These are phyloP conservation scores for Saccharum hybrid DNA, from an alignment of 202 grass and related monocot genomes.

Conservation along the genomic window DNA sequence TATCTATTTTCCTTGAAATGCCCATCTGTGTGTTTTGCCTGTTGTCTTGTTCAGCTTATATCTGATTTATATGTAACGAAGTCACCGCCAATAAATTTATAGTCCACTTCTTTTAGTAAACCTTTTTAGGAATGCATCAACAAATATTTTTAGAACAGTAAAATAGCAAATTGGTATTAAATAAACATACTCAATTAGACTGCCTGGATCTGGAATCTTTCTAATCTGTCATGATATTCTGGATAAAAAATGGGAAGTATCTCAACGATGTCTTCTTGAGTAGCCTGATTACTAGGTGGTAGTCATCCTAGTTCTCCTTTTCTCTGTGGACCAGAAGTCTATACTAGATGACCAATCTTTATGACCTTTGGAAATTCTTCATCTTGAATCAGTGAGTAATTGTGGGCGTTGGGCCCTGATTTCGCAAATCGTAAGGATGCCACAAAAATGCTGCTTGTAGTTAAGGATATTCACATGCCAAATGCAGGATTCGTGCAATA, in stretches of 20 bases:
- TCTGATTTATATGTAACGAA: neutral
- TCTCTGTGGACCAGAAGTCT: neutral
- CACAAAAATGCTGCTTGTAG: neutral
- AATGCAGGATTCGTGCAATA: neutral
- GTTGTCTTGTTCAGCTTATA: constrained; percentile 9
- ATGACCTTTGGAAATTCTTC: neutral
- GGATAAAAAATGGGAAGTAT: neutral
- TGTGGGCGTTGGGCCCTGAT: neutral
- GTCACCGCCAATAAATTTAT: neutral
- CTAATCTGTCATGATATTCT: neutral
- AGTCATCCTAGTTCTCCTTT: neutral
- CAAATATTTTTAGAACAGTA: constrained; percentile 1
- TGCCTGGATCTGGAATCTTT: constrained; percentile 10
- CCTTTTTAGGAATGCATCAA: neutral
- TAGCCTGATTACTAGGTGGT: neutral
- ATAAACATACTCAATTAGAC: neutral
- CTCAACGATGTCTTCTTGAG: constrained; percentile 15
- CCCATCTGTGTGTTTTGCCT: neutral
- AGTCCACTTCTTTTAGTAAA: neutral
- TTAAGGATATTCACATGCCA: neutral
- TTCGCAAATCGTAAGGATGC: neutral
- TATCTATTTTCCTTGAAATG: neutral
- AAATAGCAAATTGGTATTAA: neutral
- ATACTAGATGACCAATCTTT: neutral
- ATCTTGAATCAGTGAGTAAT: neutral